Percentiles rank a stretch among this genome's conserved stretches.
These are phyloP conservation scores for Ogataea philodendri DNA, from an alignment of 805 yeast species.

Conservation along the genomic window DNA sequence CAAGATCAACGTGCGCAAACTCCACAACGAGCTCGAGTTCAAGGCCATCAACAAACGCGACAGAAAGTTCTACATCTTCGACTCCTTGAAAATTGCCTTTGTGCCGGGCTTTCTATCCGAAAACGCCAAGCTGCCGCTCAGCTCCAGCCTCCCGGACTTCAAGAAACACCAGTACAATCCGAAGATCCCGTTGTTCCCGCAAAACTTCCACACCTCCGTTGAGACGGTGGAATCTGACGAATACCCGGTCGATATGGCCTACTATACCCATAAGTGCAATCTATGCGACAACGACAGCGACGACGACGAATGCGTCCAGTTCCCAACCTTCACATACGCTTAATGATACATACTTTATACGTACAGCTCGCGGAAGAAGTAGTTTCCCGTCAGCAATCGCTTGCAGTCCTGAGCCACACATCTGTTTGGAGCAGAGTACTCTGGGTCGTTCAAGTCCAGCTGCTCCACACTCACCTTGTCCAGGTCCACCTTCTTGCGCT, in stretches of 20 bases:
- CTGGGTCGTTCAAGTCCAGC: conserved; percentile 39
- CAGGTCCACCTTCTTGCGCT: conserved; percentile 21
- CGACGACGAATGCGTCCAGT: conserved; percentile 3
- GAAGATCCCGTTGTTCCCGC: conserved; percentile 22
- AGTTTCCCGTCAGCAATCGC: conserved; percentile 41
- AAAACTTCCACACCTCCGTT: conserved; percentile 10
- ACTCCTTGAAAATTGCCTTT: conserved; percentile 33
- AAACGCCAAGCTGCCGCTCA: conserved; percentile 23
- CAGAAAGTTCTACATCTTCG: conserved; percentile 29
- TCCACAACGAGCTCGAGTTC: conserved; percentile 29
- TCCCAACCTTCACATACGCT: conserved; percentile 17
- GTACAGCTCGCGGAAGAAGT: conserved; percentile 56
- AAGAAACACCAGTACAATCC: conserved; percentile 22
- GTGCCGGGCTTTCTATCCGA: conserved; percentile 21
- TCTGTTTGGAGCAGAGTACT: conserved; percentile 50
- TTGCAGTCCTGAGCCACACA: conserved; percentile 59
- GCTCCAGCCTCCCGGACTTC: conserved; percentile 11
- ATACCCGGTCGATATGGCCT: conserved; percentile 23
- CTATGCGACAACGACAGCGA: conserved; percentile 17
- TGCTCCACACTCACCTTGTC: conserved; percentile 18
- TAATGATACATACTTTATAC: conserved; percentile 25
- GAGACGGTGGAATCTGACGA: conserved; percentile 26
- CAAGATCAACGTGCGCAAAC: conserved; percentile 16
- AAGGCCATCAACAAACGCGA: conserved; percentile 29
- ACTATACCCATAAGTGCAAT: conserved; percentile 26